Percentiles rank a stretch among this genome's conserved stretches.
Conservation (phyloP, 306 rosid genomes). For the Heteromeles arbutifolia region DNA sequence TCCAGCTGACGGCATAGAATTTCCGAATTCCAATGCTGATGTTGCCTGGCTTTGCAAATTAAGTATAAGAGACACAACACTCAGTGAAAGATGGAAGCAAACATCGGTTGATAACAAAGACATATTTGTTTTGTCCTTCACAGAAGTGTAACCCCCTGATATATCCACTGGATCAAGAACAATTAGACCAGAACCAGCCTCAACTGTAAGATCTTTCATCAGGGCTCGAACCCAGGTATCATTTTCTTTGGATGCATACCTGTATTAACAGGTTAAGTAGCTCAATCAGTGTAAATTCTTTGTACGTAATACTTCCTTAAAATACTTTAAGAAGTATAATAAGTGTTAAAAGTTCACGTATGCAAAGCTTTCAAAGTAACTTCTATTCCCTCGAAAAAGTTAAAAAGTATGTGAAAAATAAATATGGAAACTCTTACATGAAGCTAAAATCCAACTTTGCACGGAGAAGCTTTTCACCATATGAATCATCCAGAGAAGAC, state of each 20-base stretch:
- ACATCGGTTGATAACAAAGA: conserved; percentile 80
- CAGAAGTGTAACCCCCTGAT: conserved; percentile 95
- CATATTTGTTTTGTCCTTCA: conserved; percentile 86
- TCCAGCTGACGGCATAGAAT: conserved; percentile 58
- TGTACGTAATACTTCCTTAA: neutral
- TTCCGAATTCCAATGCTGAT: conserved; percentile 72
- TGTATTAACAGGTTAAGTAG: conserved; percentile 25
- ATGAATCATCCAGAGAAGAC: conserved; percentile 78
- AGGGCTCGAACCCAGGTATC: conserved; percentile 94
- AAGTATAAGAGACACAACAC: conserved; percentile 78
- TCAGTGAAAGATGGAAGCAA: conserved; percentile 86
- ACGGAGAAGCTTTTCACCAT: conserved; percentile 94
- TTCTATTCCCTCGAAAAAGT: neutral
- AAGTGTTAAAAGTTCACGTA: neutral
- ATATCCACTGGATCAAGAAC: conserved; percentile 93
- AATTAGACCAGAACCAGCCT: conserved; percentile 93
- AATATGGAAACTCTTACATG: conserved; percentile 53
- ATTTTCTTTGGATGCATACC: conserved; percentile 93
- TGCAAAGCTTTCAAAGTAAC: neutral
- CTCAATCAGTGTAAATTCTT: neutral
- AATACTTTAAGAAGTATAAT: neutral
- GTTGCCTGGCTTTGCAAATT: conserved; percentile 83
- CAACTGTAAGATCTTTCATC: conserved; percentile 84
- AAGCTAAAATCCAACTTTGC: conserved; percentile 94
- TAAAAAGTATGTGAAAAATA: neutral